Evolutionary conservation across 345 rosid genomes (phyloP).

Genomic region (Populus alba): DNA sequence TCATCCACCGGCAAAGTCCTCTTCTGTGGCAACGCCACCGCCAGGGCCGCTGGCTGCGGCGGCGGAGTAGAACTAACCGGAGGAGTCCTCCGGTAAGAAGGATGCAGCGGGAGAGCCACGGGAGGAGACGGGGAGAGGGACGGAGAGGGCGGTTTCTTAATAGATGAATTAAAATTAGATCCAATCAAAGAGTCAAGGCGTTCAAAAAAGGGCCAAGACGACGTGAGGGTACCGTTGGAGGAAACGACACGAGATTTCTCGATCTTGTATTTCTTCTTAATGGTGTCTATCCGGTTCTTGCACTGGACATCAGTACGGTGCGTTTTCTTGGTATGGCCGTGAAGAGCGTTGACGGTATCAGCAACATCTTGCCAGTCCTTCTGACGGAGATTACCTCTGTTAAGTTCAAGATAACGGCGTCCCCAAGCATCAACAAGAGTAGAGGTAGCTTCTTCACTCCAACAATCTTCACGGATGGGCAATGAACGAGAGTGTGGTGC

Average conservation of each 20-base stretch:
- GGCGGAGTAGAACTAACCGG: slow-evolving; percentile 28
- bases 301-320: slow-evolving; percentile 97
- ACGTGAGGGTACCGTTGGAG: slow-evolving; percentile 48
- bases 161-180: slow-evolving; percentile 39
- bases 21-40: slow-evolving; percentile 67
- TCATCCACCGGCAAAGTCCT: slow-evolving; percentile 47
- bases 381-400: slow-evolving; percentile 93
- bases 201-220: slow-evolving; percentile 84
- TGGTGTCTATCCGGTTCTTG: slow-evolving; percentile 95
- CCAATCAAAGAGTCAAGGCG: slow-evolving; percentile 77
- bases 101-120: slow-evolving; percentile 40
- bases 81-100: slow-evolving; percentile 25
- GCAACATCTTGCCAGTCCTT: slow-evolving; percentile 99
- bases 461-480: slow-evolving; percentile 91
- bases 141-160: slow-evolving; percentile 31
- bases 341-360: slow-evolving; percentile 83
- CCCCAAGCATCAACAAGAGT: slow-evolving; percentile 98
- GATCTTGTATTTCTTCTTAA: slow-evolving; percentile 91
- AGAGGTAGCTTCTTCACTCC: slow-evolving; percentile 97
- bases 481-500: slow-evolving; percentile 31
- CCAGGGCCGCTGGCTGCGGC: slow-evolving; percentile 30
- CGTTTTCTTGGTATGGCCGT: slow-evolving; percentile 79
- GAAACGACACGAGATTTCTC: slow-evolving; percentile 77
- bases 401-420: slow-evolving; percentile 74
- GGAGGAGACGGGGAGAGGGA: slow-evolving; percentile 52